These are phyloP conservation scores for Geotrichum siamense DNA, from an alignment of 1,139 yeast genomes.

Conservation along the genomic window DNA sequence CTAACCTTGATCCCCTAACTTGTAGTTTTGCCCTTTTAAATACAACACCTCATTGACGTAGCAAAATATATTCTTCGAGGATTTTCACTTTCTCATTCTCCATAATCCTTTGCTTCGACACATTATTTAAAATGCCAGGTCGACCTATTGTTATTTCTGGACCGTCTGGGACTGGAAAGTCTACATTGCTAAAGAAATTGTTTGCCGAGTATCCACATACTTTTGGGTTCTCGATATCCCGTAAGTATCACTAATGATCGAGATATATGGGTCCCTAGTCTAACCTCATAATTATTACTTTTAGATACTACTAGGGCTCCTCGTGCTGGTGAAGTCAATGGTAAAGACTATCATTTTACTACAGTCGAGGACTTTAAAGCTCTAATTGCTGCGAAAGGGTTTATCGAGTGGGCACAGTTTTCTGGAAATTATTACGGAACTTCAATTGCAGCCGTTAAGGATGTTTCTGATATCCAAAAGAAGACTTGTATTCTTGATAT, in stretches of 20 bases:
- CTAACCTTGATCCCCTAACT: background rate
- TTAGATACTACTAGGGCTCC: constrained; percentile 84
- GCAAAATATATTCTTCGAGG: too few species aligned
- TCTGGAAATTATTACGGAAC: constrained; percentile 98
- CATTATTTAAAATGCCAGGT: constrained; percentile 23
- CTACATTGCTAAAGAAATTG: constrained; percentile 81
- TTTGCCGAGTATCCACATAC: constrained; percentile 83
- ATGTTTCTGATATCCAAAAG: constrained; percentile 49
- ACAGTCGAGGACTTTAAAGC: constrained; percentile 71
- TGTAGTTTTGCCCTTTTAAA: too few species aligned
- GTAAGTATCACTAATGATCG: constrained; percentile 23
- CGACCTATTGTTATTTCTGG: constrained; percentile 95
- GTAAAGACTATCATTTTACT: constrained; percentile 81
- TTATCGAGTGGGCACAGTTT: constrained; percentile 97
- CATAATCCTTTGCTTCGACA: background rate
- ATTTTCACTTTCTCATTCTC: too few species aligned
- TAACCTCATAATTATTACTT: background rate
- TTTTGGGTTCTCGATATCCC: constrained; percentile 89
- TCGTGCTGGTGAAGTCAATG: constrained; percentile 84
- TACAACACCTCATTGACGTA: too few species aligned
- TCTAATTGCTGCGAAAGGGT: constrained; percentile 64
- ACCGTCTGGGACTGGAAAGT: constrained; percentile 93
- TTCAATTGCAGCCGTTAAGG: constrained; percentile 73
- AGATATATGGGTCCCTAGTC: too few species aligned
- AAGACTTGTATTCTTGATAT: constrained; percentile 83